Base-by-base conservation (phyloP, 2,329 filamentous ascomycete genomes). In the Ophiocordyceps unilateralis region DNA sequence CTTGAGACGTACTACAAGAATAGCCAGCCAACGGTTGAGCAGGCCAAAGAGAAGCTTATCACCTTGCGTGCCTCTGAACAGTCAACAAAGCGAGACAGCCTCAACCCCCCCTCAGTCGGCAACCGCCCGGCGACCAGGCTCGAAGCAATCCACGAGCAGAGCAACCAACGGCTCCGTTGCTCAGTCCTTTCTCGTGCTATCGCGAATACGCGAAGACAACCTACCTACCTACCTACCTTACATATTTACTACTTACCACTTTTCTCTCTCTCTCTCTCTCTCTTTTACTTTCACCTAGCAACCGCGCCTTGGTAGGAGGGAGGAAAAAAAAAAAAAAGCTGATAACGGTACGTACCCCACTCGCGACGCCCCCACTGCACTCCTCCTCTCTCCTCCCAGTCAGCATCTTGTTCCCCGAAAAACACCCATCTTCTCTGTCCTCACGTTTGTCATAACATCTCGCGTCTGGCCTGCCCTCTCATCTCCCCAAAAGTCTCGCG, bases 381-480 rank as follows among this genome's bases (percentile, higher is more conserved):
- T 44, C 51, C 51, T 47, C 48, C 55, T 52, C 51, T 49, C 28
- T 15, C 56, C 57, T 50, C 53, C 58, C 56, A 60, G 61, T 60
- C 61, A 58, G 61, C 54, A 53, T 54, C 55, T 46, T 55, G 54
- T 53, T 52, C 40, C 50, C 52, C 57, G 54, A 55, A 56, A 59
- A 57, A 57, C 56, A 60, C 46, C 54, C 54, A 55, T 48, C 48
- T 50, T 52, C 53, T 52, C 47, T 50, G 48, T 48, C 47, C 48
- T 49, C 46, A 36, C 32, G 32, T 36, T 36, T 36, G 32, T 36
- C 32, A 36, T 19, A 19, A 36, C 30, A 36, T 26, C n/a, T 36
- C 32, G 32, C 32, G 32, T 36, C 32, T 10, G 2, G 32, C 17
- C n/a, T n/a, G n/a, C n/a, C n/a, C n/a, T n/a, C n/a, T n/a, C n/a